A percentile compares a stretch with the other conserved stretches of the same genome.
Conservation (phyloP, 208 protist genomes). For the Phytomonas serpens region DNA sequence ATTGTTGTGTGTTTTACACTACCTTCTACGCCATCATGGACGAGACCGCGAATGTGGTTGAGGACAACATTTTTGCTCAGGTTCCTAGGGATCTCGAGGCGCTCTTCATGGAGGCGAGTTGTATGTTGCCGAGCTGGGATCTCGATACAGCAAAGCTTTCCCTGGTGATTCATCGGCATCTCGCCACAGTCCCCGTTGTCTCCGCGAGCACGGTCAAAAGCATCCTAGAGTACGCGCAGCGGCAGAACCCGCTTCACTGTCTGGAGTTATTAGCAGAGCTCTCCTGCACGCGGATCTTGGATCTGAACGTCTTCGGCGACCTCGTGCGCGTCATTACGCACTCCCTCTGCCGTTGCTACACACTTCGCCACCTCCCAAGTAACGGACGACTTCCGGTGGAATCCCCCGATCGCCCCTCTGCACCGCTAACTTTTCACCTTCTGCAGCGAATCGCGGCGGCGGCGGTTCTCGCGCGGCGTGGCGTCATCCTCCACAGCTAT, state of each 20-base stretch:
- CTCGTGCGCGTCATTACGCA: constrained; percentile 55
- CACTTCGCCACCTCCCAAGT: constrained; percentile 68
- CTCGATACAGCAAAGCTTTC: constrained; percentile 42
- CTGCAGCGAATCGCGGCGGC: constrained; percentile 55
- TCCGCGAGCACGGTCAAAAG: constrained; percentile 42
- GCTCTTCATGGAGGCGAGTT: constrained; percentile 48
- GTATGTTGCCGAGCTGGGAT: constrained; percentile 51
- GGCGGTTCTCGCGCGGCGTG: constrained; percentile 50
- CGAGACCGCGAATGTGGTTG: constrained; percentile 49
- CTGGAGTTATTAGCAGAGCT: constrained; percentile 73
- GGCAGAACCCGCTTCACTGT: constrained; percentile 45
- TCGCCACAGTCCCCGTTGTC: constrained; percentile 52
- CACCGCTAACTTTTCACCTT: constrained; percentile 1
- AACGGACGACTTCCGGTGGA: constrained; percentile 58
- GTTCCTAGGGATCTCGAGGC: constrained; percentile 12
- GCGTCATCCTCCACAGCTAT: constrained; percentile 68
- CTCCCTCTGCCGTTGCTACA: constrained; percentile 52
- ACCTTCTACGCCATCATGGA: constrained; percentile 65
- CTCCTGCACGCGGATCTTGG: constrained; percentile 58
- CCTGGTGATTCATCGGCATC: constrained; percentile 69
- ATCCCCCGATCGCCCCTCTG: not conserved
- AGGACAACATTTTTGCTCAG: constrained; percentile 60
- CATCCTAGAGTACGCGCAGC: constrained; percentile 43
- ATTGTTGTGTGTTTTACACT: constrained; percentile 29
- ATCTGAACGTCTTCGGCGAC: constrained; percentile 52